These are phyloP conservation scores for Cutaneotrichosporon cavernicola DNA, from an alignment of 1,284 basidiomycete genomes.

Conservation along the genomic window DNA sequence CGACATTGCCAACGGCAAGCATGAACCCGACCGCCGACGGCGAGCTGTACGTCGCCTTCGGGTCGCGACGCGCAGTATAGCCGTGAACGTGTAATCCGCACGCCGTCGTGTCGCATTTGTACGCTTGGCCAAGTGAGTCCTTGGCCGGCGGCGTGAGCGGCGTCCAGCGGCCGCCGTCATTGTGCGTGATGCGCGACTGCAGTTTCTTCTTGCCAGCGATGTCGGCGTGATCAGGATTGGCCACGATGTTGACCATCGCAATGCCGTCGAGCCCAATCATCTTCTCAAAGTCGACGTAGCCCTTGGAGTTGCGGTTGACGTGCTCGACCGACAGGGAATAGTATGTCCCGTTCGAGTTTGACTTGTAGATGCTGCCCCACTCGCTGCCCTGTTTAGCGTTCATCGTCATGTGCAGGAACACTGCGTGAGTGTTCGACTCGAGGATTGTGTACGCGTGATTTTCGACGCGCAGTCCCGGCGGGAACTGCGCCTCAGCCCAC, in stretches of 20 bases:
- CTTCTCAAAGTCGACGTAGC: conserved; percentile 98
- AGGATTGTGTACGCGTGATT: conserved; percentile 65
- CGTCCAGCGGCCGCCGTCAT: conserved; percentile 92
- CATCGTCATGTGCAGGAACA: conserved; percentile 95
- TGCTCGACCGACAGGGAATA: conserved; percentile 81
- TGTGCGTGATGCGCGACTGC: conserved; percentile 88
- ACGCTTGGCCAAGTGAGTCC: conserved; percentile 75
- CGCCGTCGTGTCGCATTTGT: conserved; percentile 69
- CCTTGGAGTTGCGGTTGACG: conserved; percentile 81
- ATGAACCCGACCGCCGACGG: conserved; percentile 89
- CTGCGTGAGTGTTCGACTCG: conserved; percentile 86
- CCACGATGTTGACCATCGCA: conserved; percentile 84
- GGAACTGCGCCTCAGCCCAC: conserved; percentile 85
- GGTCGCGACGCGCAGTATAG: conserved; percentile 88
- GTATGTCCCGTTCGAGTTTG: conserved; percentile 97
- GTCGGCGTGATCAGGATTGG: conserved; percentile 68
- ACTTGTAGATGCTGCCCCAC: conserved; percentile 90
- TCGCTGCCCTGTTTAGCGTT: conserved; percentile 69
- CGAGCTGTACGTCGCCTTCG: conserved; percentile 85
- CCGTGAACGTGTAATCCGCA: conserved; percentile 91
- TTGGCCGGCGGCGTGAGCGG: conserved; percentile 67
- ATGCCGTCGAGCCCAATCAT: conserved; percentile 95
- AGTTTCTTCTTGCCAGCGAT: conserved; percentile 74
- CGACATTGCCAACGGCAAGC: conserved; percentile 97
- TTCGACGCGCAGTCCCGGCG: conserved; percentile 80